Conservation (phyloP, 176 grass and related monocot species). For the Cenchrus americanus region DNA sequence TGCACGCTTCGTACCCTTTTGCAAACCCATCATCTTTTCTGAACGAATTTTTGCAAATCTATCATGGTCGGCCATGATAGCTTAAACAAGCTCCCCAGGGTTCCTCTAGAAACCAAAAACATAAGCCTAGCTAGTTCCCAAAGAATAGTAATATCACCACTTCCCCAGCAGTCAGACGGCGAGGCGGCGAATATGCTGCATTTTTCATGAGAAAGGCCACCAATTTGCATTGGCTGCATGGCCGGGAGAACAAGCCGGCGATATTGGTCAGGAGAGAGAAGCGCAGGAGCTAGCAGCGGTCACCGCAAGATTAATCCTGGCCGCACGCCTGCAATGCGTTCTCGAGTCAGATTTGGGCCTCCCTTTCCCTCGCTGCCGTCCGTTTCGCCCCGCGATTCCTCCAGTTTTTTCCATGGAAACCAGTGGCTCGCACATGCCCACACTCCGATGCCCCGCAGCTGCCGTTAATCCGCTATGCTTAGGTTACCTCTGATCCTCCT, state of each 20-base stretch:
- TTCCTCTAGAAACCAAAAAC: background rate
- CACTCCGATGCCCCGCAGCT: slow-evolving; percentile 25
- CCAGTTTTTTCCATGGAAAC: background rate
- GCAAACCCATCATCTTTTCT: slow-evolving; percentile 21
- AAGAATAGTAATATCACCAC: background rate
- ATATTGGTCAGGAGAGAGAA: background rate
- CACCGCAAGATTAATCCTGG: background rate
- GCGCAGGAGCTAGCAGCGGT: too few species aligned
- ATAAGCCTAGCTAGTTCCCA: background rate
- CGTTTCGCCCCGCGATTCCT: slow-evolving; percentile 27
- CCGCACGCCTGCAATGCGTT: slow-evolving; percentile 45
- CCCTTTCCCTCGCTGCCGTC: slow-evolving; percentile 46
- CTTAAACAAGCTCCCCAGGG: background rate
- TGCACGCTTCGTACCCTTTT: background rate
- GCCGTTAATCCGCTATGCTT: background rate
- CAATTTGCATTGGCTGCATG: background rate
- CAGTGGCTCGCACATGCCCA: slow-evolving; percentile 24
- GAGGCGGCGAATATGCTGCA: slow-evolving; percentile 30
- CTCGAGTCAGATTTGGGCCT: slow-evolving; percentile 42
- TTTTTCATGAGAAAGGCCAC: slow-evolving; percentile 1
- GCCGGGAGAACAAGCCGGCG: background rate
- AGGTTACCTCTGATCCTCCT: background rate
- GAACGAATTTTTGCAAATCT: slow-evolving; percentile 22
- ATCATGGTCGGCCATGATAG: slow-evolving; percentile 45
- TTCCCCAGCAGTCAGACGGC: background rate